Evolutionary conservation across 805 yeast genomes (phyloP), one percentile per base, ranked within the genome.

Genomic region (Wickerhamiella siamensis): DNA sequence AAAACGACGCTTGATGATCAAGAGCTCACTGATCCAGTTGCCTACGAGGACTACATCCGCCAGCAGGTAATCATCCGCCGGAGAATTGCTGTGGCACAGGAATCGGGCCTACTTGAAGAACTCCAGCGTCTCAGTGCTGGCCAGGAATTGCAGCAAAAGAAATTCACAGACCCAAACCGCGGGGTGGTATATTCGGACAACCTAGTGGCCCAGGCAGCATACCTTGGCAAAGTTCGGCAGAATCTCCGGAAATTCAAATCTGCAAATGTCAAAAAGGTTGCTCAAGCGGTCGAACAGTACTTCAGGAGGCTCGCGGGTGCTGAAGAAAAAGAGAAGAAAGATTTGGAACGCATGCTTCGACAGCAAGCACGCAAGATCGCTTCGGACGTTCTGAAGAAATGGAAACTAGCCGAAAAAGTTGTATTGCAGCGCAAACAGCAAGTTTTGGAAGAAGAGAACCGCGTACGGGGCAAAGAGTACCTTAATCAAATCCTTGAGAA

Each of bases 291-390:
- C 17, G 96, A 88, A 47, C 75, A 70, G 38, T 87, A 91, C 63
- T 88, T 84, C 66, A 81, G 80, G 51, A 77, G 87, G 57, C 70
- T 82, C 38, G 76, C 79, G 0, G 95, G 94, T 44, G 94, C 93
- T 35, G 83, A 82, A 49, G 97, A 88, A 50, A 72, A 94, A 44
- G 73, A 75, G 44, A 70, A 71, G 18, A 77, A 77, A 49, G 93
- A 81, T 44, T 74, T 77, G 51, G 94, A 86, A 51, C 79, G 74
- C 51, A 74, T 75, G 41, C 66, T 80, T 44, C 66, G 70, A 43
- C 73, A 71, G 45, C 58, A 88, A 27, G 94, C 95, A n/a, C 74
- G 83, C 51, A 70, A 77, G 38, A 81, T 93, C 0, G 80, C 82
- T 1, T 78, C 74, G 51, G 84, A 86, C 35, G 95, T 91, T 9